Evolutionary conservation across 352 stramenopile genomes (phyloP), one percentile per base, ranked within the genome.

Genomic region (Globisporangium orthogonon): DNA sequence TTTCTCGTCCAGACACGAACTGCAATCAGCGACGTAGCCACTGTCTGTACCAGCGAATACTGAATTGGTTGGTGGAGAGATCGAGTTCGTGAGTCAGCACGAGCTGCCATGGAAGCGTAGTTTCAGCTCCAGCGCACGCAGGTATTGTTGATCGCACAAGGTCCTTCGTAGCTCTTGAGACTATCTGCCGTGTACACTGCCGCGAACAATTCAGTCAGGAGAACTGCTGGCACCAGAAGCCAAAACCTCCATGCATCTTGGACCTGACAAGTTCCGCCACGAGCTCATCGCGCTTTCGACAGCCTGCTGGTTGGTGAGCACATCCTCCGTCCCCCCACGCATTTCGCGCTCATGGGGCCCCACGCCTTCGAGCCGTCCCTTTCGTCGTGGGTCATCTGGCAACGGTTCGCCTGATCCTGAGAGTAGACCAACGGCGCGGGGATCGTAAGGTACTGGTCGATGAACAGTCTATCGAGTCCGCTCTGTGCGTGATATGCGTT

Each of bases 101-200:
- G 73, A 83, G 29, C 77, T 76, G 7, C 70, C 23, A 23, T 71
- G 35, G 63, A 69, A 56, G 75, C 69, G 57, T 73, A 71, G 15
- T 59, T 74, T 76, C 78, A 88, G 17, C 74, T 79, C 72, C 72
- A 82, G 60, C 78, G 72, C 17, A 67, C 68, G 63, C 72, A 82
- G 15, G 60, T 6, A 5, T 30, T 43, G 40, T 74, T 57, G 45
- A 73, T 56, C 0, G 52, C 62, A 31, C 72, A 82, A 10, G 53
- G 44, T 23, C 53, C 54, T 17, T 45, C 54, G 45, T 45, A 60
- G 18, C n/a, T 9, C 23, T 23, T 1, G 23, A 23, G 1, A 23
- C 23, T 23, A 23, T 23, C 23, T 23, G 23, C 23, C 23, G 1
- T 23, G 23, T 23, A 23, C 23, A 23, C 23, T 23, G 23, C 23